A percentile compares a stretch with the other conserved stretches of the same genome.
These are phyloP conservation scores for Marchantia polymorpha DNA, from an alignment of 225 moss, liverwort and hornwort genomes.

Conservation along the genomic window DNA sequence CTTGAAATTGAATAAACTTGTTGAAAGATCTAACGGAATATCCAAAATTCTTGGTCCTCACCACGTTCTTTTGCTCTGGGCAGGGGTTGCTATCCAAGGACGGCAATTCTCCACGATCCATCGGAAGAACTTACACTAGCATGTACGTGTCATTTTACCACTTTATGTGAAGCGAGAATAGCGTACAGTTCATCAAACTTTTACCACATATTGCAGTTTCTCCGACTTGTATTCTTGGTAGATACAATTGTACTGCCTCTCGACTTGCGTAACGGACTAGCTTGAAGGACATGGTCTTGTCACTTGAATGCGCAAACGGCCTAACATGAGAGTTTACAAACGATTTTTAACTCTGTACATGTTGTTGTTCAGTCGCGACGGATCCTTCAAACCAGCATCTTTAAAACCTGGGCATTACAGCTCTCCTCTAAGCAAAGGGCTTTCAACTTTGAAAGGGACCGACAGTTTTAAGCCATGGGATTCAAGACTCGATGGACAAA, in stretches of 20 bases:
- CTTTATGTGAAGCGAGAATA: not conserved
- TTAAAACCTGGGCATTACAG: conserved; percentile 24
- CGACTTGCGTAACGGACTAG: too few relatives aligned
- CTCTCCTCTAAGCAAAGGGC: conserved; percentile 61
- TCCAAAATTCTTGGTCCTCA: not conserved
- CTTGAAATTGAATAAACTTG: not conserved
- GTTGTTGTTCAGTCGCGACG: conserved; percentile 29
- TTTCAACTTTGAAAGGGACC: conserved; percentile 45
- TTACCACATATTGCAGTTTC: not conserved
- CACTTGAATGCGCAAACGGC: not conserved
- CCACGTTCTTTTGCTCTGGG: not conserved
- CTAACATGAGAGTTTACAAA: not conserved
- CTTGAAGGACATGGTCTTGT: not conserved
- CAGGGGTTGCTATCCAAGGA: conserved; percentile 26
- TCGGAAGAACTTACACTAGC: conserved; percentile 21
- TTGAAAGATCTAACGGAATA: not conserved
- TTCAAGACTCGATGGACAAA: conserved; percentile 17
- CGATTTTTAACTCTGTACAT: not conserved
- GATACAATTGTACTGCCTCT: too few relatives aligned
- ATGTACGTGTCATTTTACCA: conserved; percentile 7
- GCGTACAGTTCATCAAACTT: not conserved
- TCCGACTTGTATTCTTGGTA: not conserved
- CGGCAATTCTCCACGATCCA: conserved; percentile 8
- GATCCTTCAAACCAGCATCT: conserved; percentile 21
- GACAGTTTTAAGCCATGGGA: conserved; percentile 33